Conservation (phyloP, 371 early-diverging fungal genomes). For the Conidiobolus coronatus region DNA sequence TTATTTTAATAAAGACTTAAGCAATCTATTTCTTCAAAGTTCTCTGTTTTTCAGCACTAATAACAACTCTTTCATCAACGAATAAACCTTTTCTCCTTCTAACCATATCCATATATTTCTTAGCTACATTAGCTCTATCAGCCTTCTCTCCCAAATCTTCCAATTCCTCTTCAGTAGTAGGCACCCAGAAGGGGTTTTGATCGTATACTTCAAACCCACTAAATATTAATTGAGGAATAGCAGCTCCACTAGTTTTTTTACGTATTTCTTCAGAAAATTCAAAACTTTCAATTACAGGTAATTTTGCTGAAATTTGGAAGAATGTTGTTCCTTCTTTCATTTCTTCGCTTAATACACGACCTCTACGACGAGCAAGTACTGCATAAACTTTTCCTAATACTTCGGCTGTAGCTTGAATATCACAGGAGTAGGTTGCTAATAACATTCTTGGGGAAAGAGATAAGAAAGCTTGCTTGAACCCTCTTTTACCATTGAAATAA, state of each 20-base stretch:
- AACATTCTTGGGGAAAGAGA: constrained; percentile 83
- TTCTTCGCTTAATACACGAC: constrained; percentile 75
- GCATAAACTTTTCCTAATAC: constrained; percentile 89
- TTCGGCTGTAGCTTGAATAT: constrained; percentile 81
- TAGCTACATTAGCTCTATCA: constrained; percentile 86
- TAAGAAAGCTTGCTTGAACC: constrained; percentile 58
- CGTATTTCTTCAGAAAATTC: constrained; percentile 96
- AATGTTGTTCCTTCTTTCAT: constrained; percentile 88
- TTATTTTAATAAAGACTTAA: background rate
- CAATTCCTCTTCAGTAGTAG: constrained; percentile 85
- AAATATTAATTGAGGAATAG: constrained; percentile 84
- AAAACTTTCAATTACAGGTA: constrained; percentile 98
- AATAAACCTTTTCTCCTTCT: constrained; percentile 84
- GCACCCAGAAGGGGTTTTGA: constrained; percentile 95
- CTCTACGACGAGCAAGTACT: constrained; percentile 68
- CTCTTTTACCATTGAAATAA: constrained; percentile 75
- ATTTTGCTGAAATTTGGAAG: constrained; percentile 65
- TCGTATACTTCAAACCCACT: constrained; percentile 76
- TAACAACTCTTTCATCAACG: constrained; percentile 74
- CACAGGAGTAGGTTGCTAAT: constrained; percentile 88
- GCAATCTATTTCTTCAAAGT: constrained; percentile 37
- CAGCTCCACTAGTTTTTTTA: constrained; percentile 81
- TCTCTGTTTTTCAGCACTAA: constrained; percentile 82
- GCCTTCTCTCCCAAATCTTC: constrained; percentile 94
- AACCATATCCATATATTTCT: constrained; percentile 84